Base-by-base conservation (phyloP, 2,329 filamentous ascomycete species). In the Anisogramma anomala region DNA sequence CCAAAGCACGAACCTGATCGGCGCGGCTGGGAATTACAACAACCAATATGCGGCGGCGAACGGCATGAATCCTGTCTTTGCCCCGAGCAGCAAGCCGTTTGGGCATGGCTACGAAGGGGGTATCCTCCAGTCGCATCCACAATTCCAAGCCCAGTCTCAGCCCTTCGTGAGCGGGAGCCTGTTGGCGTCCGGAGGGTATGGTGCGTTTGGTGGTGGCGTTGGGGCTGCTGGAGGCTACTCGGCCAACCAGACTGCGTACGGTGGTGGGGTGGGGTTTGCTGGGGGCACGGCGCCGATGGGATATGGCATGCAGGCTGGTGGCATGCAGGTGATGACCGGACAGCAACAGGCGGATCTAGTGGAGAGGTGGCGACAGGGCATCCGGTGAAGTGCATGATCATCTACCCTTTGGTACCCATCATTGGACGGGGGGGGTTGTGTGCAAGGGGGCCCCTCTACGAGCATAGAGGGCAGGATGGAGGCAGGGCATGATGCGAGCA, bases 361-460 rank as follows among this genome's bases (percentile, higher is more conserved):
- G 9, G 58, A 61, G 51, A 49, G 52, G 14, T 61, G 58, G 58
- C 51, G 58, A 19, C 57, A 58, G 46, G 46, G 52, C 13, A 53
- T 61, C 10, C 39, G 41, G 20, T 43, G 22, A 25, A 28, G 14
- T 11, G 23, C 6, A 27, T 27, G 11, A 23, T 7, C 20, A 15
- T 35, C 8, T 14, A 6, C 15, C 17, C 19, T 34, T 6, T 32
- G n/a, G n/a, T 9, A 30, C 19, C 13, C 25, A 23, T n/a, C 10
- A 28, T 19, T 11, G 25, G 14, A 34, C 26, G 23, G 30, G 19
- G 25, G n/a, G 15, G 22, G 5, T 6, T 15, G 9, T 18, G 15
- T 11, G 2, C 13, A 13, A 18, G 15, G 14, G 9, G 22, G 22
- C 22, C 6, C 8, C 8, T 17, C 17, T 25, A 26, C 4, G 18